These are phyloP conservation scores for Ascodesmis nigricans DNA, from an alignment of 495 filamentous ascomycete genomes.

Conservation along the genomic window DNA sequence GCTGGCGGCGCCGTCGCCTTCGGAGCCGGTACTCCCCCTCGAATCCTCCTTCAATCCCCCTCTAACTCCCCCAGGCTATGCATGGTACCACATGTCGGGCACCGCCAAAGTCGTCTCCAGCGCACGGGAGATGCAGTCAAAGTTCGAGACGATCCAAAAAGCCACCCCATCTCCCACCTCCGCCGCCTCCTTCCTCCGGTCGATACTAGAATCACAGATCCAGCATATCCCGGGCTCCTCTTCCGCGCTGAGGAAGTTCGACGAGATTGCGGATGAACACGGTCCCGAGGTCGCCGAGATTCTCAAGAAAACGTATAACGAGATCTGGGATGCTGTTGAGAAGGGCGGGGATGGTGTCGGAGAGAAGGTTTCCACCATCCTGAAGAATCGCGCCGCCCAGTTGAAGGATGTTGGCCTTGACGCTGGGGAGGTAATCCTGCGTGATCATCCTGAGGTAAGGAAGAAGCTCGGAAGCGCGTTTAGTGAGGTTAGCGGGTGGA, in stretches of 20 bases:
- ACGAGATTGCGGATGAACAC: conserved; percentile 35
- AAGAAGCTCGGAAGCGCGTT: conserved; percentile 41
- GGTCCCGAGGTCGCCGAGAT: conserved; percentile 39
- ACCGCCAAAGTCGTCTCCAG: conserved; percentile 6
- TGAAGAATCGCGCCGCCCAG: conserved; percentile 30
- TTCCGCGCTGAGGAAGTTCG: conserved; percentile 38
- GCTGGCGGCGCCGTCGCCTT: no score
- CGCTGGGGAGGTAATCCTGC: conserved; percentile 33
- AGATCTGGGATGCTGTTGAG: conserved; percentile 31
- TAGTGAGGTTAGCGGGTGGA: conserved; percentile 40
- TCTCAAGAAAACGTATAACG: conserved; percentile 34
- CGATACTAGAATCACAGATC: conserved; percentile 27
- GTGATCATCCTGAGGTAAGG: conserved; percentile 44
- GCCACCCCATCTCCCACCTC: background rate
- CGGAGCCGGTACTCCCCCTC: no score
- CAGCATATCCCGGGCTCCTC: conserved; percentile 46
- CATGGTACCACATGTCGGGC: conserved; percentile 8
- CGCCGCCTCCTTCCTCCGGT: conserved; percentile 4
- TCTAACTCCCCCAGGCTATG: no score
- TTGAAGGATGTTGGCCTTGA: conserved; percentile 34
- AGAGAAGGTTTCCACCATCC: conserved; percentile 29
- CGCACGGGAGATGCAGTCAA: background rate
- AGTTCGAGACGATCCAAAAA: conserved; percentile 1
- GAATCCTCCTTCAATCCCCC: no score
- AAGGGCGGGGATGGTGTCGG: conserved; percentile 32